These are phyloP conservation scores for Epichloe hybrida DNA, from an alignment of 2,329 filamentous ascomycete species.

Conservation along the genomic window DNA sequence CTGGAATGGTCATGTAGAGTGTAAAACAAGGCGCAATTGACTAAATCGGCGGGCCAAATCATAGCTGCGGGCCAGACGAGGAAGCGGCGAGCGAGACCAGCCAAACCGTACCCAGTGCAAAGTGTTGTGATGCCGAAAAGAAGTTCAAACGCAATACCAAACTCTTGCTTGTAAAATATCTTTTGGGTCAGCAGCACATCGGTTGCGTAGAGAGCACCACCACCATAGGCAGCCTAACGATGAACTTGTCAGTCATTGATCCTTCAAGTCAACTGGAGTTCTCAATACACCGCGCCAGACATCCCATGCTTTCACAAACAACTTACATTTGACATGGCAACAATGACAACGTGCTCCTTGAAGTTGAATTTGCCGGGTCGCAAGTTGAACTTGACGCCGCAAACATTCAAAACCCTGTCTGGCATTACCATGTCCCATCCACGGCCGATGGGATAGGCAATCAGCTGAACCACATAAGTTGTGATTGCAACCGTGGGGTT, in stretches of 20 bases:
- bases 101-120: conserved; percentile 43
- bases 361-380: conserved; percentile 45
- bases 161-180: conserved; percentile 43
- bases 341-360: conserved; percentile 49
- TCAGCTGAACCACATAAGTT: conserved; percentile 48
- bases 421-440: conserved; percentile 43
- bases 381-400: conserved; percentile 41
- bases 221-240: conserved; percentile 39
- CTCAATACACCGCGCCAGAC: not conserved
- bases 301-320: not conserved
- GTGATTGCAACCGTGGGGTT: conserved; percentile 46
- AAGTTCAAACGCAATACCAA: conserved; percentile 40
- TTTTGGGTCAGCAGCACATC: conserved; percentile 35
- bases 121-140: conserved; percentile 41
- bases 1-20: conserved; percentile 31
- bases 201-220: conserved; percentile 43
- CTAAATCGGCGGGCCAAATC: conserved; percentile 43
- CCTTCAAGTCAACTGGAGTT: not conserved
- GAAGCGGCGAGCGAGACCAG: conserved; percentile 39
- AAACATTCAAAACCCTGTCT: conserved; percentile 34
- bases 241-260: not conserved
- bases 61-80: conserved; percentile 41
- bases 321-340: conserved; percentile 50
- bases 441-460: conserved; percentile 45
- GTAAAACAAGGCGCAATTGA: conserved; percentile 38